phyloP scores from a whole-genome alignment of 495 filamentous ascomycete genomes.

The Aspergillus cavernicola region DNA sequence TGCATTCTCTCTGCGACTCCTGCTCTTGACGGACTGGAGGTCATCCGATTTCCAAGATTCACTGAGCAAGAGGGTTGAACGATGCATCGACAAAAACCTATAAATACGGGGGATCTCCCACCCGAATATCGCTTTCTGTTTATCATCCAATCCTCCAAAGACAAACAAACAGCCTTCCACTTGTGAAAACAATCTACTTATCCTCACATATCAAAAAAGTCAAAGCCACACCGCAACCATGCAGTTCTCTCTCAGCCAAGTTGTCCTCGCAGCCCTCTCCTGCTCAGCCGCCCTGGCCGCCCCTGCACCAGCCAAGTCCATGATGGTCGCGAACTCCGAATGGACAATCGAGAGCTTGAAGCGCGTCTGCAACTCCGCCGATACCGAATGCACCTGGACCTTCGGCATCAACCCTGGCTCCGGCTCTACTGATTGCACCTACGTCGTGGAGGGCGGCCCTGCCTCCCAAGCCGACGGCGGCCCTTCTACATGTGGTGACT shows the following conservation, averaged over 20 bases:
- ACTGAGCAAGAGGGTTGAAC: too few species aligned
- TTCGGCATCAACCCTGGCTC: constrained; percentile 1
- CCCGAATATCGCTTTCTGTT: not conserved
- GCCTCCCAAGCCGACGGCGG: constrained; percentile 1
- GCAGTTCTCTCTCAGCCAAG: not conserved
- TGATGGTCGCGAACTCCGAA: not conserved
- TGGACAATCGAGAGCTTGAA: not conserved
- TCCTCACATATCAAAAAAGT: too few species aligned
- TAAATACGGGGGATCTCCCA: not conserved
- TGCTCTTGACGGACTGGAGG: too few species aligned
- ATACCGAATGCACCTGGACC: constrained; percentile 6
- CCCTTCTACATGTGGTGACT: not conserved
- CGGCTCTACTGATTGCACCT: not conserved
- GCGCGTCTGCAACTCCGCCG: constrained; percentile 4
- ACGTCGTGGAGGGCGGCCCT: not conserved
- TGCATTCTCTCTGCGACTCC: too few species aligned
- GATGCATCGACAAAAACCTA: not conserved
- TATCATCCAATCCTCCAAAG: not conserved
- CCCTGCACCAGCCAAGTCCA: not conserved
- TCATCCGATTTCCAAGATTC: too few species aligned
- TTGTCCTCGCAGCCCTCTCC: constrained; percentile 3
- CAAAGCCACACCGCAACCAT: constrained; percentile 1
- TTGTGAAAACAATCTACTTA: too few species aligned
- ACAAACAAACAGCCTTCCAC: not conserved
- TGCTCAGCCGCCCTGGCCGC: not conserved